phyloP scores from a whole-genome alignment of 768 basidiomycete genomes.

The Cyclocybe aegerita region DNA sequence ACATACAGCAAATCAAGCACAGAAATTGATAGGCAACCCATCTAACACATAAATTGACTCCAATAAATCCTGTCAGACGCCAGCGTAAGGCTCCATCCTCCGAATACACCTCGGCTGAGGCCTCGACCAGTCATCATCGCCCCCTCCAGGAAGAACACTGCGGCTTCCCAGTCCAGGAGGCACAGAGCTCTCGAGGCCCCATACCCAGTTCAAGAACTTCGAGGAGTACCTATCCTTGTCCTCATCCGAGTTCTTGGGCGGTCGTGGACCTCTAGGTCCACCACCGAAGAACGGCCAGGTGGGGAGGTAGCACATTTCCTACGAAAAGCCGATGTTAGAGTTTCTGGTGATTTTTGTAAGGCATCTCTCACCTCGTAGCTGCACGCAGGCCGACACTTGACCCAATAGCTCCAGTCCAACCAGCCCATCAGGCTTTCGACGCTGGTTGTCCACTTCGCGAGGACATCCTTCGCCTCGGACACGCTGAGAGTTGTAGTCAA shows the following conservation, averaged over 20 bases:
- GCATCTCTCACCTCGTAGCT: slow-evolving; percentile 36
- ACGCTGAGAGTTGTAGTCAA: background rate
- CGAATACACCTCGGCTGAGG: slow-evolving; percentile 28
- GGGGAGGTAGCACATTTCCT: slow-evolving; percentile 45
- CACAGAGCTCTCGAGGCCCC: no score
- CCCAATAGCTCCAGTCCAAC: slow-evolving; percentile 55
- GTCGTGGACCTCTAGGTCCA: background rate
- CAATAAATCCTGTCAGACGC: background rate
- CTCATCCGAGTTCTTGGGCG: background rate
- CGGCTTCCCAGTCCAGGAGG: no score
- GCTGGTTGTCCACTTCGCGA: slow-evolving; percentile 30
- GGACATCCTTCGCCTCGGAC: background rate
- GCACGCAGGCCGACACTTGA: slow-evolving; percentile 47
- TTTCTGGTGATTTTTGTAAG: background rate
- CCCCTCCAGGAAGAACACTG: background rate
- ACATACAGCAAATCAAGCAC: no score
- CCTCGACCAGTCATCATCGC: slow-evolving; percentile 14
- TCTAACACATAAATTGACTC: background rate
- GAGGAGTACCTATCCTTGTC: background rate
- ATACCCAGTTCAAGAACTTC: no score
- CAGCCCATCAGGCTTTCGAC: slow-evolving; percentile 41
- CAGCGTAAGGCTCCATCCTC: slow-evolving; percentile 23
- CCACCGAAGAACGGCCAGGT: slow-evolving; percentile 38
- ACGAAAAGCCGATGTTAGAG: background rate
- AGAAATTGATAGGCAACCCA: no score